Base-by-base conservation (phyloP, 2,329 filamentous ascomycete species). In the Hypoxylon rubiginosum region DNA sequence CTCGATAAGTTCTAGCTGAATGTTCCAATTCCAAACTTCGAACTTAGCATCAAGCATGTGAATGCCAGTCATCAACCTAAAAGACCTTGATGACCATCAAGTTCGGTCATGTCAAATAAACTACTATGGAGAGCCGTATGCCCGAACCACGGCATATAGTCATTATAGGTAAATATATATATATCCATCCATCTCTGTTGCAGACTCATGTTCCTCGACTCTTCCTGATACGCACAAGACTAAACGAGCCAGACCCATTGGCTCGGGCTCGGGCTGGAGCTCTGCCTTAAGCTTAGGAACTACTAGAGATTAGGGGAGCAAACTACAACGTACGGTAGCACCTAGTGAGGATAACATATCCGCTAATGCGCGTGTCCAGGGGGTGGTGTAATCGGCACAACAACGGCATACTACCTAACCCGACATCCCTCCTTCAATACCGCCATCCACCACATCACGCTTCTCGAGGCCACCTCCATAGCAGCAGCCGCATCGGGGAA, bases 401-500 rank as follows among this genome's bases (percentile, higher is more conserved):
- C 93, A 53, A 94, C 92, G 4, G 94, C 95, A 62, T 98, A 98
- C 80, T 98, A 90, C 76, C 84, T 98, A 46, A 96, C 94, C 1
- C 90, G 92, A 69, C 94, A 98, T 78, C 90, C 92, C 28, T 89
- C 87, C 30, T 98, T 92, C 82, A 86, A 96, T 77, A 89, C 90
- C 45, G 80, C 86, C 21, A 86, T 88, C 57, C 92, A 97, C 78
- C 90, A 85, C 57, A 91, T 98, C 73, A 97, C 92, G 1, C 84
- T 99, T 30, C 85, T 98, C 58, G 96, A 99, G 83, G 94, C 96
- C 0, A 90, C 89, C 2, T 85, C 90, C 48, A 90, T 98, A 69
- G 96, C 96, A 6, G 89, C 93, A n/a, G 95, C 92, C 24, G 95
- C 96, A 39, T 97, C 94, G 8, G 96, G 96, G 43, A 98, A 97